Base-by-base conservation (phyloP, 331 rosid species). In the Telfairia occidentalis region DNA sequence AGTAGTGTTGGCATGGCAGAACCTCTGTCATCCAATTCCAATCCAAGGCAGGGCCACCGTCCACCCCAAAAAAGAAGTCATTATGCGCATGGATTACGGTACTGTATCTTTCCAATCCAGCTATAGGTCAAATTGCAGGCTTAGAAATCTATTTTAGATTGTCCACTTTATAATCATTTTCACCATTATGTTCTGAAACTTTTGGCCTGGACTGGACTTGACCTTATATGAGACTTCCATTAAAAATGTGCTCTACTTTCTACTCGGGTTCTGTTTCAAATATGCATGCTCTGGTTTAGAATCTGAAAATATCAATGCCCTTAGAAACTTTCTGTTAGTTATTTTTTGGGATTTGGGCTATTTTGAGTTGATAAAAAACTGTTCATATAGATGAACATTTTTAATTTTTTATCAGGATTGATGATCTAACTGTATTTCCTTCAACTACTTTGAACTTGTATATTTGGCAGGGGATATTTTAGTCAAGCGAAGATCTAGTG, bases 1-100 rank as follows among this genome's bases (percentile, higher is more conserved):
- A n/a, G 16, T 29, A 30, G 59, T 71, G 61, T 49, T 61, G 32
- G 46, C 24, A 18, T 49, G 46, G 76, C 61, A 49, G 61, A 71
- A 71, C 49, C 76, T 71, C 18, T 7, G 61, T 49, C 58, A 49
- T 18, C 76, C 75, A 69, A 69, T 66, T 24, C 53, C 74, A 71
- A 48, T 71, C 42, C 2, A 5, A 18, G 29, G 28, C 29, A 16
- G 60, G 75, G 60, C 75, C 75, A 70, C 58, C 42, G 28, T 46
- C 59, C 58, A 46, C 75, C 28, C 75, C 28, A 18, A 46, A 15
- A 29, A 9, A 71, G 28, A 48, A 46, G 75, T 46, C 55, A 48
- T 34, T n/a, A 48, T 48, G n/a, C 43, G n/a, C 59, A 71, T 67
- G 74, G 54, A 35, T 23, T 52, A 71, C 18, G 16, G 60, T 67